Conservation (phyloP, 179 eudicot species). For the Actinidia arguta region DNA sequence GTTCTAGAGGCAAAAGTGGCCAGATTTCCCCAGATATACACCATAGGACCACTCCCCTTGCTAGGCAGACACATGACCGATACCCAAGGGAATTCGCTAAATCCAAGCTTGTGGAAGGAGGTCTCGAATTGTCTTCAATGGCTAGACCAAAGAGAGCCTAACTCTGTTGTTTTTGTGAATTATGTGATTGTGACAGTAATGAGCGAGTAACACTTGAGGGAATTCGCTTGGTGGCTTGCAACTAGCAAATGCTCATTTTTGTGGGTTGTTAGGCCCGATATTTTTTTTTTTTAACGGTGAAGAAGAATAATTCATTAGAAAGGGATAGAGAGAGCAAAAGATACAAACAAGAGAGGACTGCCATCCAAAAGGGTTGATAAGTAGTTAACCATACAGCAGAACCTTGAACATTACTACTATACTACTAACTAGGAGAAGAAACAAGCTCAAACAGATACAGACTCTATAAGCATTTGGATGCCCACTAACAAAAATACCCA, state of each 20-base stretch:
- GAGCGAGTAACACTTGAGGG: slow-evolving; percentile 1
- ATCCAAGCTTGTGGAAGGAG: slow-evolving; percentile 18
- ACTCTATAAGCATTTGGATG: too few relatives aligned
- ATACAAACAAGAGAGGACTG: too few relatives aligned
- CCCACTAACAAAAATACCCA: too few relatives aligned
- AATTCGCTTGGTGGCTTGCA: slow-evolving; percentile 24
- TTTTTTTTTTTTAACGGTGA: too few relatives aligned
- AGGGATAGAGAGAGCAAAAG: too few relatives aligned
- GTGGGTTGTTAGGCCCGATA: slow-evolving; percentile 18
- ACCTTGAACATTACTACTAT: too few relatives aligned
- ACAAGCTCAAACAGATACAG: too few relatives aligned
- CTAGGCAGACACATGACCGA: not conserved
- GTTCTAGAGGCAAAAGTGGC: slow-evolving; percentile 2
- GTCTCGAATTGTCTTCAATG: slow-evolving; percentile 2
- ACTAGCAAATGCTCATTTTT: slow-evolving; percentile 12
- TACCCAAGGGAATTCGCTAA: not conserved
- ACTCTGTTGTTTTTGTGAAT: slow-evolving; percentile 17
- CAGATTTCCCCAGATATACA: not conserved
- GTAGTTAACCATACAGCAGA: too few relatives aligned
- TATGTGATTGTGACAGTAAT: slow-evolving; percentile 16
- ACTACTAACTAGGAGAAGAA: too few relatives aligned
- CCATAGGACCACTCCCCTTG: slow-evolving; percentile 3
- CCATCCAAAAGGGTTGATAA: too few relatives aligned
- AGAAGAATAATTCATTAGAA: too few relatives aligned
- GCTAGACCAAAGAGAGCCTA: slow-evolving; percentile 11